Evolutionary conservation across 176 grass and related monocot species (phyloP).

Genomic region (Avena insularis): DNA sequence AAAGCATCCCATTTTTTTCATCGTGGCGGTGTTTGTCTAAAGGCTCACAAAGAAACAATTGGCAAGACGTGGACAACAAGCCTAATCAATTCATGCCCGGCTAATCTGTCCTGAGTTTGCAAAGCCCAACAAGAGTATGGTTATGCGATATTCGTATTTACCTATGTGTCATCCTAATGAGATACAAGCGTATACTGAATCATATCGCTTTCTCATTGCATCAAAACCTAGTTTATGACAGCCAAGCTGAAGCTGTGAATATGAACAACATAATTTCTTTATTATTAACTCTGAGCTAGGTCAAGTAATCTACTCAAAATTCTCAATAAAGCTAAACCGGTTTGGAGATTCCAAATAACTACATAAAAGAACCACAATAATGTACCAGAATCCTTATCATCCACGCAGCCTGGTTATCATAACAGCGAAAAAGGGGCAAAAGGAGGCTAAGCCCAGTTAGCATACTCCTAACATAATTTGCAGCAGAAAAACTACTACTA

Average conservation of each 20-base stretch:
- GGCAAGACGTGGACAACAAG: constrained; percentile 32
- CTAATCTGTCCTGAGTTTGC: constrained; percentile 36
- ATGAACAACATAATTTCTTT: constrained; percentile 22
- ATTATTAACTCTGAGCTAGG: constrained; percentile 1
- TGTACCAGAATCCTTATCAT: background rate
- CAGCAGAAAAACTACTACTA: background rate
- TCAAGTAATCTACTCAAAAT: background rate
- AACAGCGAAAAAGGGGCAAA: background rate
- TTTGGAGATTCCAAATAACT: constrained; percentile 8
- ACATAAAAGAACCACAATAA: background rate
- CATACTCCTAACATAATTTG: background rate
- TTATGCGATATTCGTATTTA: background rate
- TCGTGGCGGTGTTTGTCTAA: background rate
- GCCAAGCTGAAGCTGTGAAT: constrained; percentile 29
- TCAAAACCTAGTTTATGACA: constrained; percentile 34
- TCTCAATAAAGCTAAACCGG: background rate
- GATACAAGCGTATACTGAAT: background rate
- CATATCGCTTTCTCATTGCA: background rate
- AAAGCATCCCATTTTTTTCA: background rate
- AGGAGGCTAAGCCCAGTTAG: background rate
- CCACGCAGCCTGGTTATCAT: background rate
- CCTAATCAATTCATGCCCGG: constrained; percentile 33
- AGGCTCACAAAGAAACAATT: constrained; percentile 28
- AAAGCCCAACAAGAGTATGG: background rate
- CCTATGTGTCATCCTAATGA: background rate